Evolutionary conservation across 768 basidiomycete species (phyloP).

Genomic region (Collybia nuda): DNA sequence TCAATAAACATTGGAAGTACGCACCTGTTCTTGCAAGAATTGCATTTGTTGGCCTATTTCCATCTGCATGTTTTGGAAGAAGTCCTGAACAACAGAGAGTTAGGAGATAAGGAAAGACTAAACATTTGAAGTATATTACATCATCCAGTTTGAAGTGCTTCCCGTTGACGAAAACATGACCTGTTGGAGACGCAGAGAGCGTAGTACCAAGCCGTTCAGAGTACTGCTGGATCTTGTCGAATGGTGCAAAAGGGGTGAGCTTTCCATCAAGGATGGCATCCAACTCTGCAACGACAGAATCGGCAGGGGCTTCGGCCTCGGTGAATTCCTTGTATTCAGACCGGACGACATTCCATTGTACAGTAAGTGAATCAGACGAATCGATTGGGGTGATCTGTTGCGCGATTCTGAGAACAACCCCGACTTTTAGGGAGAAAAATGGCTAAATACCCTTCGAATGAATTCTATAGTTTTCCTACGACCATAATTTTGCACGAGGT

Average conservation of each 20-base stretch:
- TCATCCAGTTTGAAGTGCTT: conserved; percentile 69
- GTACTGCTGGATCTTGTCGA: conserved; percentile 54
- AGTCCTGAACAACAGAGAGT: conserved; percentile 43
- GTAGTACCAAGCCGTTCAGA: conserved; percentile 56
- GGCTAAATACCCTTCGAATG: conserved; percentile 48
- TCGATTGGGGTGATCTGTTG: conserved; percentile 27
- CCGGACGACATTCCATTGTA: conserved; percentile 45
- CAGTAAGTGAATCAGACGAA: conserved; percentile 24
- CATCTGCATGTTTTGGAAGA: conserved; percentile 59
- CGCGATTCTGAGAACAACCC: no score
- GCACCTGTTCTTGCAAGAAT: conserved; percentile 74
- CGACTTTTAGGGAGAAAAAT: no score
- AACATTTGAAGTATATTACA: conserved; percentile 33
- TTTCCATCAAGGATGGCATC: conserved; percentile 37
- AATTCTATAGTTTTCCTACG: conserved; percentile 62
- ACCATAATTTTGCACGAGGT: conserved; percentile 64
- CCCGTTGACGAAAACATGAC: conserved; percentile 89
- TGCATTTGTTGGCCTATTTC: conserved; percentile 61
- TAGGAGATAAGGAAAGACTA: neutral
- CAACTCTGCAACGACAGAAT: conserved; percentile 30
- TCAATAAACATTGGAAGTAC: conserved; percentile 9
- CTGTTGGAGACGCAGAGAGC: conserved; percentile 35
- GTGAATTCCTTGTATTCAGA: conserved; percentile 37
- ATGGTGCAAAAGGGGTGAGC: conserved; percentile 23
- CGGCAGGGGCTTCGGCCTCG: conserved; percentile 22